phyloP scores from a whole-genome alignment of 116 monocot genomes.

The Thalassia testudinum region DNA sequence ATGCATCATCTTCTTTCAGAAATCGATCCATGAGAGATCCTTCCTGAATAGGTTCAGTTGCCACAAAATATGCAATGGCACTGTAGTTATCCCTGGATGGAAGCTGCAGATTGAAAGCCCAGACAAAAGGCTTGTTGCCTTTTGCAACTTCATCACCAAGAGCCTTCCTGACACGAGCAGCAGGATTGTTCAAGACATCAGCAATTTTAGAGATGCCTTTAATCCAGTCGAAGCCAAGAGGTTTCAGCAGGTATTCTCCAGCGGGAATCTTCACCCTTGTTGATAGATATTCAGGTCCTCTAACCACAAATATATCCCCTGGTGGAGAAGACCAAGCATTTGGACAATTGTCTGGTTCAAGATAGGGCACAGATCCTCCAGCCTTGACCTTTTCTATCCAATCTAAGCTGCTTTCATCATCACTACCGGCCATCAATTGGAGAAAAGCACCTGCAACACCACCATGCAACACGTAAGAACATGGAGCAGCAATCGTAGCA shows the following conservation, averaged over 20 bases:
- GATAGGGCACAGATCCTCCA: slow-evolving; percentile 50
- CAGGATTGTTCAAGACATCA: slow-evolving; percentile 54
- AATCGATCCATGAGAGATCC: slow-evolving; percentile 63
- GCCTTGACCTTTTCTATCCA: slow-evolving; percentile 59
- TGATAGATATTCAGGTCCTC: slow-evolving; percentile 80
- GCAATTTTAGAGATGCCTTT: slow-evolving; percentile 48
- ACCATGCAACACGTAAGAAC: no score
- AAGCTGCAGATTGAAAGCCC: slow-evolving; percentile 90
- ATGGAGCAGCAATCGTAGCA: no score
- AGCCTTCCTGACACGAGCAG: slow-evolving; percentile 60
- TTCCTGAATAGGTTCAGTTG: slow-evolving; percentile 38
- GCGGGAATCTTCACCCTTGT: slow-evolving; percentile 62
- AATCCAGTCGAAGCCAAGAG: slow-evolving; percentile 98
- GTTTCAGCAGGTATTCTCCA: slow-evolving; percentile 63
- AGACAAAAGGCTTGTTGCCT: slow-evolving; percentile 54
- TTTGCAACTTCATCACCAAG: slow-evolving; percentile 29
- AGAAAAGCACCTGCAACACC: neutral
- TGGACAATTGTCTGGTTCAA: slow-evolving; percentile 47
- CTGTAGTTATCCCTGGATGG: slow-evolving; percentile 77
- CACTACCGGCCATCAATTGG: slow-evolving; percentile 23
- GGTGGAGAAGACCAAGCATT: slow-evolving; percentile 82
- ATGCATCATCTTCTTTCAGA: slow-evolving; percentile 72
- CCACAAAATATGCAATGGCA: slow-evolving; percentile 65
- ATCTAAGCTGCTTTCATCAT: slow-evolving; percentile 15
- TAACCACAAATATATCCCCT: slow-evolving; percentile 63